Evolutionary conservation across 2,329 filamentous ascomycete species (phyloP).

Genomic region (Pezicula neosporulosa): DNA sequence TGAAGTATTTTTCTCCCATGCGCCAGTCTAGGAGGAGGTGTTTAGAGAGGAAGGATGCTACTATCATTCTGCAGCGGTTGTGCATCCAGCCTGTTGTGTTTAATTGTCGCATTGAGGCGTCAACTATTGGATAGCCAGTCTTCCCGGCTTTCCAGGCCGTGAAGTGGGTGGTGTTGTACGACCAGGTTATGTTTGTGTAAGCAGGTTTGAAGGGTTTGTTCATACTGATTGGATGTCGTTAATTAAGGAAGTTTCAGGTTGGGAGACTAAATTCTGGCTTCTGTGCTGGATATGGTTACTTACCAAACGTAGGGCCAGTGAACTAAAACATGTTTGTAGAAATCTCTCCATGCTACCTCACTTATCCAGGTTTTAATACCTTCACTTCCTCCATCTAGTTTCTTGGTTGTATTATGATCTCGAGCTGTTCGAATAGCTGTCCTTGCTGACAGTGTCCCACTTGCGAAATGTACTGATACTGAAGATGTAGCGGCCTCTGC

Average conservation of each 20-base stretch:
- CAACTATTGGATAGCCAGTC: conserved; percentile 80
- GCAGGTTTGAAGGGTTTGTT: conserved; percentile 79
- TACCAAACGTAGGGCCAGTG: conserved; percentile 82
- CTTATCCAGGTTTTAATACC: conserved; percentile 74
- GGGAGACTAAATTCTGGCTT: too few species aligned
- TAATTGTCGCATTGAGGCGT: conserved; percentile 82
- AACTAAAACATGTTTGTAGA: conserved; percentile 81
- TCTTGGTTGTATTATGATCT: conserved; percentile 58
- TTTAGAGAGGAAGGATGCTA: conserved; percentile 76
- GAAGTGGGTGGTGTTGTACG: conserved; percentile 68
- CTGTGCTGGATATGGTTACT: conserved; percentile 20
- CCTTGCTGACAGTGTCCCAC: conserved; percentile 64
- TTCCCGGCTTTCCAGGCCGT: conserved; percentile 64
- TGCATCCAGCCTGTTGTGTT: conserved; percentile 72
- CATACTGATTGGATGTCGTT: conserved; percentile 45
- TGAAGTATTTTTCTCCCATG: conserved; percentile 77
- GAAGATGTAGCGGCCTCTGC: conserved; percentile 60
- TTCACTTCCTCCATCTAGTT: conserved; percentile 61
- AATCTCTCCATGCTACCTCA: conserved; percentile 83
- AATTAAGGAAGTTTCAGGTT: conserved; percentile 4
- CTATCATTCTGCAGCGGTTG: conserved; percentile 81
- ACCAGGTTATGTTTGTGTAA: conserved; percentile 80
- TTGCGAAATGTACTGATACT: conserved; percentile 69
- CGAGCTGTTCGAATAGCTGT: conserved; percentile 63
- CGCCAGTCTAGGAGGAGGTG: conserved; percentile 82